These are phyloP conservation scores for Tolypocladium cylindrosporum DNA, from an alignment of 2,329 filamentous ascomycete genomes.

Conservation along the genomic window DNA sequence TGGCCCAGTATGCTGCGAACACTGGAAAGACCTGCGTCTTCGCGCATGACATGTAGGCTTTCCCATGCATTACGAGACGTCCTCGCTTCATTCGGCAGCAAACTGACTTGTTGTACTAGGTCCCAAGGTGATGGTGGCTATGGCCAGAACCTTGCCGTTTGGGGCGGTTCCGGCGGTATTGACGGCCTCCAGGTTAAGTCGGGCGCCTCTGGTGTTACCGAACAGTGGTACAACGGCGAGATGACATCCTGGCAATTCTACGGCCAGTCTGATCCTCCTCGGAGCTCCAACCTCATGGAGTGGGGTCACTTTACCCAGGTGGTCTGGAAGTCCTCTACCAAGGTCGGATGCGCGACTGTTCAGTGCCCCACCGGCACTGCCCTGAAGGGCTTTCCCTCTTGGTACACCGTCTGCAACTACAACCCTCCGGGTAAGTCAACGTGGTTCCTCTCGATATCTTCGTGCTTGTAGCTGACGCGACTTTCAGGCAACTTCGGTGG, in stretches of 20 bases:
- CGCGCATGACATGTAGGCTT: constrained; percentile 64
- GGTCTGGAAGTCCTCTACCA: constrained; percentile 28
- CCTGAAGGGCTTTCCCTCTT: constrained; percentile 37
- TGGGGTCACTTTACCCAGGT: constrained; percentile 49
- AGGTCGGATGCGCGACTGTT: constrained; percentile 52
- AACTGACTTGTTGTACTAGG: constrained; percentile 19
- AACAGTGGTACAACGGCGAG: constrained; percentile 87
- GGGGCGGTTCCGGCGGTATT: constrained; percentile 25
- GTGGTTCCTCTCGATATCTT: neutral
- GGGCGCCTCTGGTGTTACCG: constrained; percentile 59
- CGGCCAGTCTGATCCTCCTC: constrained; percentile 37
- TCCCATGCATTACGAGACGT: neutral
- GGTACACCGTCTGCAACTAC: constrained; percentile 89
- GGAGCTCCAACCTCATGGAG: constrained; percentile 47
- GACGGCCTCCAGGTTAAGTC: constrained; percentile 34
- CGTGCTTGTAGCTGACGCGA: neutral
- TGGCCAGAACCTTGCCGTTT: constrained; percentile 86
- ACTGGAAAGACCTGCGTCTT: constrained; percentile 62
- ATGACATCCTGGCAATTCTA: constrained; percentile 49
- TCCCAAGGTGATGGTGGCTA: constrained; percentile 53
- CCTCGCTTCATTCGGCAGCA: constrained; percentile 1
- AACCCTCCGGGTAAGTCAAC: constrained; percentile 52
- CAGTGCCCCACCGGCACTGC: constrained; percentile 50
- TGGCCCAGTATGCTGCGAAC: constrained; percentile 52
- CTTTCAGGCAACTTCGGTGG: constrained; percentile 41